phyloP scores from a whole-genome alignment of 2,329 filamentous ascomycete species.

The Apiospora rasikravindrae region DNA sequence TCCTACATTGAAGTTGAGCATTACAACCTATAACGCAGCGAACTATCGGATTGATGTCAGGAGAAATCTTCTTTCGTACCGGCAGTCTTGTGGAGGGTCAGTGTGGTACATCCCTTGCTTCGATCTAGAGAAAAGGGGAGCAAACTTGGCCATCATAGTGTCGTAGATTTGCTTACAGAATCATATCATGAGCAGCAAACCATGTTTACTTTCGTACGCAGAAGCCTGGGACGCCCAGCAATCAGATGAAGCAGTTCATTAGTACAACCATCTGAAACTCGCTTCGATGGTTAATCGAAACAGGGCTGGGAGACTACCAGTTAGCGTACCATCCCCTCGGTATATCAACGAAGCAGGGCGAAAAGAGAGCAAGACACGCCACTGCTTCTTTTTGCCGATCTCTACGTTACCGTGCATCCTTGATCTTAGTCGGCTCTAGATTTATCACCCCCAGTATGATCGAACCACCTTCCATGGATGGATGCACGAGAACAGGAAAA shows the following conservation, averaged over 20 bases:
- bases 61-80: neutral
- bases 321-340: neutral
- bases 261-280: neutral
- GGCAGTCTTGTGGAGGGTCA: neutral
- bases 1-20: neutral
- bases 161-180: neutral
- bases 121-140: neutral
- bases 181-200: slow-evolving; percentile 2
- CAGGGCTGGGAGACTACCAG: too few species aligned
- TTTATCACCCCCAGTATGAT: neutral
- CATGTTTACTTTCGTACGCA: neutral
- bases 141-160: neutral
- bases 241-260: neutral
- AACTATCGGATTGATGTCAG: neutral
- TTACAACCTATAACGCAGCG: neutral
- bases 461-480: neutral
- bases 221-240: neutral
- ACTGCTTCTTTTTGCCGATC: neutral
- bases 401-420: neutral
- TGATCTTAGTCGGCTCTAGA: neutral
- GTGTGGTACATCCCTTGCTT: neutral
- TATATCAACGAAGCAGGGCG: neutral
- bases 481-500: neutral
- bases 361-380: neutral
- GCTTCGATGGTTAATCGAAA: neutral